A percentile compares a stretch with the other conserved stretches of the same genome.
phyloP scores from a whole-genome alignment of 1,284 basidiomycete genomes.

The Sanguinoderma infundibulare region DNA sequence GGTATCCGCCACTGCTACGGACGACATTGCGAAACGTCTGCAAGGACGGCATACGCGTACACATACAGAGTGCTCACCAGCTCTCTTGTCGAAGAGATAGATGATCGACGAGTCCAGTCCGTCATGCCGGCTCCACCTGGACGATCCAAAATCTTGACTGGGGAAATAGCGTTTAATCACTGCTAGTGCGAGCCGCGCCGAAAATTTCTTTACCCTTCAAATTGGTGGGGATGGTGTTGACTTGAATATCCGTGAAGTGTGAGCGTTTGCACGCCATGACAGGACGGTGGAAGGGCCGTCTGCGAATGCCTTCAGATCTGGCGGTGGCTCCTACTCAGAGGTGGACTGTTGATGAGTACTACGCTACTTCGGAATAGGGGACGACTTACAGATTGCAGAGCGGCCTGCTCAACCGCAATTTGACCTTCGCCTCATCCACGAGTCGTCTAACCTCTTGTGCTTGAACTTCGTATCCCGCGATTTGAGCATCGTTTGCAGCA shows the following conservation, averaged over 20 bases:
- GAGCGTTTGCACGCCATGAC: constrained; percentile 78
- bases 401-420: not conserved
- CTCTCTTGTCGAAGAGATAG: constrained; percentile 94
- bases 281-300: not conserved
- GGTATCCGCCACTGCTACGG: not conserved
- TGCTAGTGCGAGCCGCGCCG: constrained; percentile 81
- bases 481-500: not conserved
- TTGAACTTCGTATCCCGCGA: not conserved
- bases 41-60: not conserved
- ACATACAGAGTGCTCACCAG: constrained; percentile 56
- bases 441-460: not conserved
- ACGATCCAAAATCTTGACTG: constrained; percentile 78
- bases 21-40: constrained; percentile 30
- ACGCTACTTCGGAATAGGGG: not conserved
- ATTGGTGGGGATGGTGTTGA: constrained; percentile 63
- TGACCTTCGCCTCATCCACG: not conserved
- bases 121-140: constrained; percentile 83
- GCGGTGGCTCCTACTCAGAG: not conserved
- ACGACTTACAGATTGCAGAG: not conserved
- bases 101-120: constrained; percentile 93
- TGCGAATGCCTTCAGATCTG: not conserved
- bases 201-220: constrained; percentile 74
- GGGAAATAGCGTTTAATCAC: constrained; percentile 87
- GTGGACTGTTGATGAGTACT: not conserved
- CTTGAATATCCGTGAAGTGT: constrained; percentile 88